Evolutionary conservation across 1,284 basidiomycete genomes (phyloP).

Genomic region (Ceraceosorus bombacis): DNA sequence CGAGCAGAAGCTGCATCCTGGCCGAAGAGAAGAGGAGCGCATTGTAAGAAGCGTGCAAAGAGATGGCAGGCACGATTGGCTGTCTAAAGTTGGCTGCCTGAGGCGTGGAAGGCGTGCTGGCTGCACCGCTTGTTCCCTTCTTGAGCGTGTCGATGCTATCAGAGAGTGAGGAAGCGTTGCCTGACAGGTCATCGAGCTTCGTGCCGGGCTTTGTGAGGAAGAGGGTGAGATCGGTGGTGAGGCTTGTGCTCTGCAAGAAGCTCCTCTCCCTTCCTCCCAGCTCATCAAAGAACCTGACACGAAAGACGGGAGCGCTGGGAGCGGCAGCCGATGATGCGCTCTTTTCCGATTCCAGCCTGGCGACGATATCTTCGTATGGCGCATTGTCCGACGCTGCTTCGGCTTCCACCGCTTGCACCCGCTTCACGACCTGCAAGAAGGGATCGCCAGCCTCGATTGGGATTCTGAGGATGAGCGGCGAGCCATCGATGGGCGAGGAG

Average conservation of each 20-base stretch:
- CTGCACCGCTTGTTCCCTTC: background rate
- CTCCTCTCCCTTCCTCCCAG: conserved; percentile 58
- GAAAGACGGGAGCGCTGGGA: conserved; percentile 59
- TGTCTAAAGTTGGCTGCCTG: conserved; percentile 14
- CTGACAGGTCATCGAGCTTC: conserved; percentile 10
- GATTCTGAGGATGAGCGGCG: conserved; percentile 77
- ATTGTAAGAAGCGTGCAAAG: conserved; percentile 83
- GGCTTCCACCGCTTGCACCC: conserved; percentile 71
- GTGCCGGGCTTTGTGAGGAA: conserved; percentile 50
- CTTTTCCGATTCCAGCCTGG: conserved; percentile 48
- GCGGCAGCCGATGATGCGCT: conserved; percentile 7
- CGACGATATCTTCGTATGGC: conserved; percentile 71
- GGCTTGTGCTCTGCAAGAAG: conserved; percentile 52
- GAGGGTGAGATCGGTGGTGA: conserved; percentile 86
- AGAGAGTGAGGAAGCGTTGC: conserved; percentile 1
- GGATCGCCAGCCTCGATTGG: conserved; percentile 78
- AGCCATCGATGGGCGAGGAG: conserved; percentile 62
- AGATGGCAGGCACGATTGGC: conserved; percentile 58
- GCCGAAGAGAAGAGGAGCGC: conserved; percentile 80
- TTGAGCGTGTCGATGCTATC: conserved; percentile 1
- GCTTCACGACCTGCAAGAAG: conserved; percentile 83
- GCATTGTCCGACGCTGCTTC: conserved; percentile 77
- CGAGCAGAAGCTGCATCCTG: conserved; percentile 70
- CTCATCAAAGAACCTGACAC: conserved; percentile 93
- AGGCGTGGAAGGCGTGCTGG: conserved; percentile 13